Percentiles rank a stretch among this genome's conserved stretches.
Conservation (phyloP, 805 yeast species). For the Maudiozyma turicensis region DNA sequence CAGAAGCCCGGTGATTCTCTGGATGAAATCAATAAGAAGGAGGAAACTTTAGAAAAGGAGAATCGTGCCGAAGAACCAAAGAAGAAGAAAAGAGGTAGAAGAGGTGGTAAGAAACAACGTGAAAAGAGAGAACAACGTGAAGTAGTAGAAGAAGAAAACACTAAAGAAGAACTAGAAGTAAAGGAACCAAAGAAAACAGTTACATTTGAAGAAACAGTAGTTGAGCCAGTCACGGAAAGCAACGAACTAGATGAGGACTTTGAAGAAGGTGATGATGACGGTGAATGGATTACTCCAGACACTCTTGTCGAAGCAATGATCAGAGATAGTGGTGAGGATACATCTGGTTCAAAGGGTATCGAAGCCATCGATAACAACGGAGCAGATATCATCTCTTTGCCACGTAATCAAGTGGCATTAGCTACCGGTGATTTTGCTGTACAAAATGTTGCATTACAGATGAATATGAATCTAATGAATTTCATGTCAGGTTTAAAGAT, state of each 20-base stretch:
- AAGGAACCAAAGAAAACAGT: background rate
- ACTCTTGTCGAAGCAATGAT: conserved; percentile 62
- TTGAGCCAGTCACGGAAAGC: background rate
- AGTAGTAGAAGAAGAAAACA: conserved; percentile 49
- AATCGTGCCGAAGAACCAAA: background rate
- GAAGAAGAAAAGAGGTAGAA: conserved; percentile 35
- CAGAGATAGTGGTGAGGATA: conserved; percentile 57
- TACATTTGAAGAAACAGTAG: background rate
- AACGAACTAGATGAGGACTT: conserved; percentile 15
- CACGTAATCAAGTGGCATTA: conserved; percentile 63
- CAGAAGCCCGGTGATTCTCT: conserved; percentile 56
- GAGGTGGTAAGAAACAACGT: conserved; percentile 60
- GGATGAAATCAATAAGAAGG: conserved; percentile 9
- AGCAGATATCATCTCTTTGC: conserved; percentile 16
- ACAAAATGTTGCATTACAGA: conserved; percentile 87
- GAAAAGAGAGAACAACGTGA: conserved; percentile 35
- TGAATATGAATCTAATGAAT: conserved; percentile 82
- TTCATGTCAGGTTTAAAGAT: conserved; percentile 76
- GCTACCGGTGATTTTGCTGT: conserved; percentile 96
- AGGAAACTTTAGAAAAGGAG: conserved; percentile 2
- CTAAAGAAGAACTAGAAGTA: conserved; percentile 26
- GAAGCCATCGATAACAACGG: conserved; percentile 25
- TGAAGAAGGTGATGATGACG: conserved; percentile 58
- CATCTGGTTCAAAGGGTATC: conserved; percentile 30
- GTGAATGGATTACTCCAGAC: conserved; percentile 92